phyloP scores from a whole-genome alignment of 139 green algal genomes.

The Auxenochlorella pyrenoidosa region DNA sequence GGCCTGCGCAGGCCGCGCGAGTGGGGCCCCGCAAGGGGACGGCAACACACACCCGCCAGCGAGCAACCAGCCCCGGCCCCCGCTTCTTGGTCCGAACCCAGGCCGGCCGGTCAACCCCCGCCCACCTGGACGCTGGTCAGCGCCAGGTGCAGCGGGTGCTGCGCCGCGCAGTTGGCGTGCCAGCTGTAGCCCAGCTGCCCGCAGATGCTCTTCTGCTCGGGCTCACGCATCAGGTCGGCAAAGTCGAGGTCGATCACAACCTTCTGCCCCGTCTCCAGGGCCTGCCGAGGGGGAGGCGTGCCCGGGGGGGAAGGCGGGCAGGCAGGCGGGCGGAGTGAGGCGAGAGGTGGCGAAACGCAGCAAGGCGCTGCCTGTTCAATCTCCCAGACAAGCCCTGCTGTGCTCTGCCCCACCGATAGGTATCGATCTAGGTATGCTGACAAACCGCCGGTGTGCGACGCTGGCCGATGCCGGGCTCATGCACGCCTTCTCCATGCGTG shows the following conservation, averaged over 20 bases:
- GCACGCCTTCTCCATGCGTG: too few relatives aligned
- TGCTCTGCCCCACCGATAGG: too few relatives aligned
- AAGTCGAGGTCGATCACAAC: conserved; percentile 85
- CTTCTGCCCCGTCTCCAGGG: conserved; percentile 33
- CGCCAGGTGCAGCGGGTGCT: conserved; percentile 58
- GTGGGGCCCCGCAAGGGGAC: too few relatives aligned
- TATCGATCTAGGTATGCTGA: too few relatives aligned
- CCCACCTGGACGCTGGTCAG: conserved; percentile 62
- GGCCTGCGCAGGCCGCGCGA: too few relatives aligned
- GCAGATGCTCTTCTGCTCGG: conserved; percentile 65
- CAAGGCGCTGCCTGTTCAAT: too few relatives aligned
- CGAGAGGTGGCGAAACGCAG: neutral
- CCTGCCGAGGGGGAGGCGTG: neutral
- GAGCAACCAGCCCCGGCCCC: too few relatives aligned
- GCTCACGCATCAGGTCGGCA: conserved; percentile 67
- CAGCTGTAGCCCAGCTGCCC: conserved; percentile 82
- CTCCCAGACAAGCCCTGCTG: too few relatives aligned
- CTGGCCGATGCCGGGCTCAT: too few relatives aligned
- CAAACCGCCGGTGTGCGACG: too few relatives aligned
- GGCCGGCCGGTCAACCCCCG: neutral
- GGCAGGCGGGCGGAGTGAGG: neutral
- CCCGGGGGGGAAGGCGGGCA: neutral
- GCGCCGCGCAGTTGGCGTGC: conserved; percentile 54
- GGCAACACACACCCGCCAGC: too few relatives aligned
- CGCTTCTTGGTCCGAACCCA: neutral